Percentiles rank a stretch among this genome's conserved stretches.
Conservation (phyloP, 352 stramenopile genomes). For the Globisporangium uncinulatum region DNA sequence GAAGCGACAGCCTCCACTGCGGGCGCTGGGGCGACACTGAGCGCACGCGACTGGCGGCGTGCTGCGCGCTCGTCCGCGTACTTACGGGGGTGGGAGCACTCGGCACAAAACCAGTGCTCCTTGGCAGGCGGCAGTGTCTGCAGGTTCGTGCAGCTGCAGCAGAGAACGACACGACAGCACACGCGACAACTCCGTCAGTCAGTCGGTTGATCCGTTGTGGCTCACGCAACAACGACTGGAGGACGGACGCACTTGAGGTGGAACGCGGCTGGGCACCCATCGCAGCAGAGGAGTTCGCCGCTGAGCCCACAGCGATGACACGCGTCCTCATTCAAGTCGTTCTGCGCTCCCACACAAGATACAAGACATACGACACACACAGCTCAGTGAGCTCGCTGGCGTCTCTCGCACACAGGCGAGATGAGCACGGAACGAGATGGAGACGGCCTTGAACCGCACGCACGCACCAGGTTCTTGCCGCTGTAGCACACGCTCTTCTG, state of each 20-base stretch:
- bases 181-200: neutral
- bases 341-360: constrained; percentile 22
- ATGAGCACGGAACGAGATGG: neutral
- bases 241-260: constrained; percentile 20
- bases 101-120: constrained; percentile 64
- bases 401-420: neutral
- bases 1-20: too few species aligned
- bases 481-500: constrained; percentile 53
- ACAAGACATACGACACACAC: neutral
- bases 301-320: constrained; percentile 69
- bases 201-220: neutral
- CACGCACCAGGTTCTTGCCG: constrained; percentile 52
- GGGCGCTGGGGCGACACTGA: constrained; percentile 2
- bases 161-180: neutral
- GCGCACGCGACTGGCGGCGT: constrained; percentile 40
- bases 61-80: constrained; percentile 14
- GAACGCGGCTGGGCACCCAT: constrained; percentile 71
- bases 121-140: constrained; percentile 40
- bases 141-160: constrained; percentile 55
- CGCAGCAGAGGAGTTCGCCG: constrained; percentile 76
- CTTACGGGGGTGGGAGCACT: constrained; percentile 47
- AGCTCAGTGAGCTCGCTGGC: neutral
- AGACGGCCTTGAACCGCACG: too few species aligned
- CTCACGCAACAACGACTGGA: neutral
- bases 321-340: constrained; percentile 77